These are phyloP conservation scores for Gyrodon lividus DNA, from an alignment of 768 basidiomycete species.

Conservation along the genomic window DNA sequence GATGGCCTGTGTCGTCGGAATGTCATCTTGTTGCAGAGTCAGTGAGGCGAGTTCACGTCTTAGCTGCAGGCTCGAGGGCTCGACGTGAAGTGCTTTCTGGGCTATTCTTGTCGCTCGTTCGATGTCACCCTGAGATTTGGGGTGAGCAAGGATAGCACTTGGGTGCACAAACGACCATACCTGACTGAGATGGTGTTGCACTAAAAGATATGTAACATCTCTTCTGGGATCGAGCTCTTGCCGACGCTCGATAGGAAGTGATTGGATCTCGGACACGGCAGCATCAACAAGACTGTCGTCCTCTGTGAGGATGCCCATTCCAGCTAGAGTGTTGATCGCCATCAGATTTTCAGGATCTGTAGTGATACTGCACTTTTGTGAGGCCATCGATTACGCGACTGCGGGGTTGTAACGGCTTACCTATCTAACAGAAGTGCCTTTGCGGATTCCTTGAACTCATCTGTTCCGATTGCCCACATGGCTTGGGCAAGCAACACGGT, in stretches of 20 bases:
- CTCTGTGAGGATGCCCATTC: constrained; percentile 82
- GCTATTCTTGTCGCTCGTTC: constrained; percentile 49
- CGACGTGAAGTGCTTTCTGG: constrained; percentile 55
- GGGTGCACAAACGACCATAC: constrained; percentile 37
- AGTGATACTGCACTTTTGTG: constrained; percentile 55
- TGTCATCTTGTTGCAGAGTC: constrained; percentile 47
- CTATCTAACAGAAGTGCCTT: constrained; percentile 80
- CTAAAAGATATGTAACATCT: constrained; percentile 69
- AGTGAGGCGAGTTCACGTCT: constrained; percentile 57
- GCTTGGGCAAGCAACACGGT: constrained; percentile 79
- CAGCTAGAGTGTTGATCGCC: constrained; percentile 81
- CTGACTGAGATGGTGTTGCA: constrained; percentile 71
- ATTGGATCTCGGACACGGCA: constrained; percentile 76
- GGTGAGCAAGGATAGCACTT: background rate
- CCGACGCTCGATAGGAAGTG: constrained; percentile 64
- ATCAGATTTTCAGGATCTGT: constrained; percentile 74
- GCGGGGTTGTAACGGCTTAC: constrained; percentile 41
- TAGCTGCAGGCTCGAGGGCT: constrained; percentile 50
- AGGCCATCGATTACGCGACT: constrained; percentile 12
- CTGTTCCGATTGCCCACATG: constrained; percentile 78
- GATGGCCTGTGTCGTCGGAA: constrained; percentile 45
- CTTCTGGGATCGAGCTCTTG: constrained; percentile 64
- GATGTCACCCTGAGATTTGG: constrained; percentile 42
- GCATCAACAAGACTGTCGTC: constrained; percentile 85
- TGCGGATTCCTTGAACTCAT: constrained; percentile 74